Evolutionary conservation across 2,329 filamentous ascomycete species (phyloP).

Genomic region (Cyphellophora attinorum): DNA sequence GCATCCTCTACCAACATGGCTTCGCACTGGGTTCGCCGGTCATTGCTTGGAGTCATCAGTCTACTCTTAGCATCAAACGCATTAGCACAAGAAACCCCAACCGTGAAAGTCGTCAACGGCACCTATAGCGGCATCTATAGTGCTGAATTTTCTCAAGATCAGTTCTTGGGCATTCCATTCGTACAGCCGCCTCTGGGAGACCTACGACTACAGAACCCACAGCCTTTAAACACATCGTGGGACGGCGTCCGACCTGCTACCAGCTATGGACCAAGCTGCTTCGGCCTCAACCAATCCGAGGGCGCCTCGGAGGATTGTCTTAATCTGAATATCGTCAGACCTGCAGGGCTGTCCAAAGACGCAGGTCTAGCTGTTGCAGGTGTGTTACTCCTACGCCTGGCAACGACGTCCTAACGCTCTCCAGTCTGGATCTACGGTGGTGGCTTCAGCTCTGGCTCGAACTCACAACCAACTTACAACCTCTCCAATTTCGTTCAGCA

Average conservation of each 20-base stretch:
- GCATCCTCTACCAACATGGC: no score
- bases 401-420: no score
- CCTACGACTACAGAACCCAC: conserved; percentile 1
- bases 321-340: conserved; percentile 30
- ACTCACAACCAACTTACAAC: conserved; percentile 21
- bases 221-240: conserved; percentile 9
- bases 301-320: conserved; percentile 33
- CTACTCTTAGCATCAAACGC: no score
- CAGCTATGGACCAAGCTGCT: conserved; percentile 18
- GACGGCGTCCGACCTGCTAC: conserved; percentile 15
- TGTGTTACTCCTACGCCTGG: no score
- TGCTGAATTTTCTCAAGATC: conserved; percentile 7
- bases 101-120: conserved; percentile 28
- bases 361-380: conserved; percentile 24
- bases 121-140: conserved; percentile 37
- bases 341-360: no score
- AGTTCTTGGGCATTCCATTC: conserved; percentile 32
- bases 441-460: conserved; percentile 24
- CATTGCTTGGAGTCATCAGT: no score
- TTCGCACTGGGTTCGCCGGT: no score
- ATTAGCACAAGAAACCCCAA: no score
- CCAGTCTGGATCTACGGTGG: conserved; percentile 32
- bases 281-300: conserved; percentile 17
- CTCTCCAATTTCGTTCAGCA: conserved; percentile 19
- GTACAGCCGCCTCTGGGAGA: conserved; percentile 40